Evolutionary conservation across 2,329 filamentous ascomycete genomes (phyloP).

Genomic region (Verticillium longisporum): DNA sequence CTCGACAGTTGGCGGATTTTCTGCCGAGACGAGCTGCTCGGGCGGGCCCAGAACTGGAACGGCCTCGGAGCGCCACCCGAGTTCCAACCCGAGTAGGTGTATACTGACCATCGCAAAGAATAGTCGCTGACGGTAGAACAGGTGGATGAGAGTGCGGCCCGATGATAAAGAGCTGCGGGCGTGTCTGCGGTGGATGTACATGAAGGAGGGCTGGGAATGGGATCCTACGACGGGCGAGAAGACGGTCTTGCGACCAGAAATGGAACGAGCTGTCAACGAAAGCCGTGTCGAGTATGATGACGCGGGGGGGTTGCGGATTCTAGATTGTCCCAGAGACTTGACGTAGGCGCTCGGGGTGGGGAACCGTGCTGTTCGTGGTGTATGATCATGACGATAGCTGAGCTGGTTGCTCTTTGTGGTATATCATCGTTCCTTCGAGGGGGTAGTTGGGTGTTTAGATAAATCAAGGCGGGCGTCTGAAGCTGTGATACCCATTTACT

Average conservation of each 20-base stretch:
- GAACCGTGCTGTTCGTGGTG: neutral
- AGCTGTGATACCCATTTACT: no score
- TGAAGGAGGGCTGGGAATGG: constrained; percentile 80
- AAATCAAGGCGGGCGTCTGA: no score
- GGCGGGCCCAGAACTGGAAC: constrained; percentile 58
- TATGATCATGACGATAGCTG: constrained; percentile 5
- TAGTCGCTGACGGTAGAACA: neutral
- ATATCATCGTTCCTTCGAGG: no score
- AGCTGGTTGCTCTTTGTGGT: neutral
- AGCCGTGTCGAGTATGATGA: constrained; percentile 51
- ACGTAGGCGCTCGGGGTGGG: neutral
- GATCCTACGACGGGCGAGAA: constrained; percentile 63
- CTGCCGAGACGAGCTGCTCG: constrained; percentile 71
- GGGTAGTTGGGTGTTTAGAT: no score
- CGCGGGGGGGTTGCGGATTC: constrained; percentile 37
- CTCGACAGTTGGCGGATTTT: constrained; percentile 92
- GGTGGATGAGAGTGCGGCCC: constrained; percentile 78
- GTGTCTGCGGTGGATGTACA: constrained; percentile 86
- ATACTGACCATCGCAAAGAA: neutral
- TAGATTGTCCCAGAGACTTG: constrained; percentile 4
- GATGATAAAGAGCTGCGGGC: constrained; percentile 84
- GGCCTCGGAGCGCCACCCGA: constrained; percentile 42
- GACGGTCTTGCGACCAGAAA: constrained; percentile 40
- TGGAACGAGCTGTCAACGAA: constrained; percentile 50
- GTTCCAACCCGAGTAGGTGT: constrained; percentile 62